Evolutionary conservation across 345 rosid genomes (phyloP), one percentile per base, ranked within the genome.

Genomic region (Camelina hispida): DNA sequence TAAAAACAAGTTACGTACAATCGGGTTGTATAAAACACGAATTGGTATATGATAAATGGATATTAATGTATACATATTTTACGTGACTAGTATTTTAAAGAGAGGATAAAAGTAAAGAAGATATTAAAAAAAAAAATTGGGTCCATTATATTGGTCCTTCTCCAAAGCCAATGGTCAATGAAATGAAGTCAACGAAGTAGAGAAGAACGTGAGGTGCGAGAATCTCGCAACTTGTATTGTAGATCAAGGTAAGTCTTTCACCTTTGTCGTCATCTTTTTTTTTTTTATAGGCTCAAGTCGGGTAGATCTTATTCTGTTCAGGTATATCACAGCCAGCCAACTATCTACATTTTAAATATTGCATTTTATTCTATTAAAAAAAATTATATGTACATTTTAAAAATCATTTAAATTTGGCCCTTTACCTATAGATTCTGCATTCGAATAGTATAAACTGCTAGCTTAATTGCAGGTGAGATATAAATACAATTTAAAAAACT

Each of bases 131-230:
- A 25, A n/a, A 3, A 28, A 28, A 28, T 4, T 43, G n/a, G 73
- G 74, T 61, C 69, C 74, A 68, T 16, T 7, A 37, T 12, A 37
- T 38, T 37, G 67, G 74, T 61, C 57, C 28, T 75, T 23, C 10
- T 7, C 14, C 7, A 50, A n/a, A 40, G 55, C 47, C 7, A 54
- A 55, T 16, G 69, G 66, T 69, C 71, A 76, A 53, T 15, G 6
- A 68, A 42, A 23, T 65, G 71, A 65, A 55, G 59, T 74, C 71
- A 56, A 75, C 44, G 73, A 43, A 68, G 71, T 50, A 55, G 75
- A 64, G 37, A 8, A 63, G 59, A 76, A 62, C 66, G 71, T 62
- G 76, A 77, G 57, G 30, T 62, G 71, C 71, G 71, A 76, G 80
- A 70, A 76, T 62, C 75, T 63, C 44, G 71, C 65, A 53, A 34